These are phyloP conservation scores for Helichrysum umbraculigerum DNA, from an alignment of 129 eudicot species.

Conservation along the genomic window DNA sequence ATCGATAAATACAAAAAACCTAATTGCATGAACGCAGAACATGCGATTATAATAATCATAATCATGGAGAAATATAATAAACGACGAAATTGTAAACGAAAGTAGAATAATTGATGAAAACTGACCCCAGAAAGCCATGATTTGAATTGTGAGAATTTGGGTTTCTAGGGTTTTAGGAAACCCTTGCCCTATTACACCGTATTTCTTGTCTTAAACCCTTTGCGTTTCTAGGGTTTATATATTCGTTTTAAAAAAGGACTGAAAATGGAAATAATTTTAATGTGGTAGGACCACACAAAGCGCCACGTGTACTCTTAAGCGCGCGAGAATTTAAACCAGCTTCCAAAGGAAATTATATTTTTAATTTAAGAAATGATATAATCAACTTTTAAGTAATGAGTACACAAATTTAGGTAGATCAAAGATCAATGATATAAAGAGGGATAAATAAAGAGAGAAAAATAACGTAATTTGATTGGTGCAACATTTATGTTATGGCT, in stretches of 20 bases:
- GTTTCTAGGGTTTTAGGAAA: neutral
- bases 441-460: no score
- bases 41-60: neutral
- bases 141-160: neutral
- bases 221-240: conserved; percentile 24
- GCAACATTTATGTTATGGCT: no score
- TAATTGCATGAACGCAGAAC: conserved; percentile 4
- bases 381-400: no score
- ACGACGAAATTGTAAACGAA: neutral
- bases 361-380: no score
- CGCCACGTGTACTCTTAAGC: neutral
- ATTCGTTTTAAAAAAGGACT: neutral
- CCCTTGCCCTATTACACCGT: neutral
- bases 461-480: no score
- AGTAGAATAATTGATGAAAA: neutral
- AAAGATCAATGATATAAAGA: no score
- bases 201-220: conserved; percentile 25
- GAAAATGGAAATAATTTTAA: neutral
- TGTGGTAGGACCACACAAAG: neutral
- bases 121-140: conserved; percentile 43
- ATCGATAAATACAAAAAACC: neutral
- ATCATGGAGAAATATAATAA: neutral
- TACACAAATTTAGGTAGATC: no score
- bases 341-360: no score
- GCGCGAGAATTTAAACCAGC: neutral